Evolutionary conservation across 2,329 filamentous ascomycete genomes (phyloP).

Genomic region (Fusarium sp.): DNA sequence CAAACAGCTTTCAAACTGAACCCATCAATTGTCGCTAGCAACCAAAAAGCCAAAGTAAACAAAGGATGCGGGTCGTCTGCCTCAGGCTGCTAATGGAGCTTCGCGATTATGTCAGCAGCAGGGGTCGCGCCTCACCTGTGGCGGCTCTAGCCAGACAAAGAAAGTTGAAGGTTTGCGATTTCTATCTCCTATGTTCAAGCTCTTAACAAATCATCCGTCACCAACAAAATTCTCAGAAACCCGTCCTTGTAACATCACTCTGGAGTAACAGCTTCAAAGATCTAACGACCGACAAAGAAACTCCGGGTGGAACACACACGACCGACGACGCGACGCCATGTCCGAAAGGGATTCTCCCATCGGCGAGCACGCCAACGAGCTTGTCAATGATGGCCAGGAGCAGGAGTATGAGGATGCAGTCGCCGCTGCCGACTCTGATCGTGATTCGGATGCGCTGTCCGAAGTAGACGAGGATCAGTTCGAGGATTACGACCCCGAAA

Average conservation of each 20-base stretch:
- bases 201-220: conserved; percentile 3
- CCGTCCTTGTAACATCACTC: not conserved
- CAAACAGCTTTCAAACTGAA: conserved; percentile 26
- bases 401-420: conserved; percentile 50
- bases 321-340: conserved; percentile 52
- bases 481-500: conserved; percentile 77
- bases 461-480: conserved; percentile 81
- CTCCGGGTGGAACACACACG: conserved; percentile 15
- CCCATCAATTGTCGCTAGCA: conserved; percentile 48
- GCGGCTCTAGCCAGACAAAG: conserved; percentile 42
- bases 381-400: conserved; percentile 61
- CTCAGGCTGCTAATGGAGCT: conserved; percentile 42
- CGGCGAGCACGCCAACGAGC: conserved; percentile 56
- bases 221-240: not conserved
- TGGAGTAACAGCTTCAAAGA: not conserved
- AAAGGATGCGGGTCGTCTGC: conserved; percentile 47
- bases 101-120: conserved; percentile 52
- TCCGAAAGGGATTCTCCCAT: conserved; percentile 64
- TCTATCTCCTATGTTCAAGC: conserved; percentile 11
- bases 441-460: conserved; percentile 73
- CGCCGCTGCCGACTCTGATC: conserved; percentile 64
- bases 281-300: not conserved
- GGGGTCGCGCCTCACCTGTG: conserved; percentile 40
- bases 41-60: conserved; percentile 55
- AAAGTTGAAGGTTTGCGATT: conserved; percentile 46